These are phyloP conservation scores for Lotmaria passim DNA, from an alignment of 208 protist species.

Conservation along the genomic window DNA sequence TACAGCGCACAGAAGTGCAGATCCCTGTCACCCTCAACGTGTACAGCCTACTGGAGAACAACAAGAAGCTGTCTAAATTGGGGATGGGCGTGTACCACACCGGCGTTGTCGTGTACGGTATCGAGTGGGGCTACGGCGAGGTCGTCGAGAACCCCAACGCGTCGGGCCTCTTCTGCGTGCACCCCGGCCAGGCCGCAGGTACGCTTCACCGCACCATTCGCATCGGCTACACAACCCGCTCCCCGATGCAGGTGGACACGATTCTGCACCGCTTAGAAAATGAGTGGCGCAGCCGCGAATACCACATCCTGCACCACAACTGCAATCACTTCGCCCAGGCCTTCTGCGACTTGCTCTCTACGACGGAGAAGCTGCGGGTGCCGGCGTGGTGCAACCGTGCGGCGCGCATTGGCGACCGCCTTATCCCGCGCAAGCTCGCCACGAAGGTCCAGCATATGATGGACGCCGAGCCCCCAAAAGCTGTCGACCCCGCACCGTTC, in stretches of 20 bases:
- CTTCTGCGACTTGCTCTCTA: slow-evolving; percentile 83
- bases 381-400: slow-evolving; percentile 91
- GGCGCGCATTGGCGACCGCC: slow-evolving; percentile 62
- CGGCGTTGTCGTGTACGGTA: slow-evolving; percentile 90
- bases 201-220: slow-evolving; percentile 68
- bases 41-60: slow-evolving; percentile 77
- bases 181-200: slow-evolving; percentile 71
- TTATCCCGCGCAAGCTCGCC: slow-evolving; percentile 75
- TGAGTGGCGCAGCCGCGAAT: slow-evolving; percentile 86
- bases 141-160: slow-evolving; percentile 60
- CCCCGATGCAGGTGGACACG: slow-evolving; percentile 86
- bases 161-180: slow-evolving; percentile 83
- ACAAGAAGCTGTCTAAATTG: slow-evolving; percentile 66
- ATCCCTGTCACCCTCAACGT: slow-evolving; percentile 82
- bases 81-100: slow-evolving; percentile 90
- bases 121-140: slow-evolving; percentile 92
- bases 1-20: slow-evolving; percentile 37
- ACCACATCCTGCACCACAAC: slow-evolving; percentile 91
- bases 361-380: slow-evolving; percentile 68
- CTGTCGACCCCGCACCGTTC: slow-evolving; percentile 23
- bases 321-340: slow-evolving; percentile 92
- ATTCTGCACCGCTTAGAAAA: slow-evolving; percentile 87
- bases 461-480: slow-evolving; percentile 72
- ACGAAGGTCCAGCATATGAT: slow-evolving; percentile 81
- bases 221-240: slow-evolving; percentile 78